Evolutionary conservation across 495 filamentous ascomycete species (phyloP).

Genomic region (Monascus purpureus): DNA sequence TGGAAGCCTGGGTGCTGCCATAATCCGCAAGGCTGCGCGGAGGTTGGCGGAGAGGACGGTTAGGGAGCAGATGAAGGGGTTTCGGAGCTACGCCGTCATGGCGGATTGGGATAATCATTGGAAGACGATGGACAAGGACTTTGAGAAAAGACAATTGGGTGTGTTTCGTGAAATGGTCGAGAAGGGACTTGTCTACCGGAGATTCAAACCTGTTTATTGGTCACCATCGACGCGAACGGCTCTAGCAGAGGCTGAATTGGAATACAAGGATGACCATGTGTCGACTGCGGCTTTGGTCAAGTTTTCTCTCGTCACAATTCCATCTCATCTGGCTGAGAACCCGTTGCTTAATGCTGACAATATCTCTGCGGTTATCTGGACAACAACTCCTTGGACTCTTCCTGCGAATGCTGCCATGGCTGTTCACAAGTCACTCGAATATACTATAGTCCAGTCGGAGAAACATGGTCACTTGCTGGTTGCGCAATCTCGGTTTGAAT

Average conservation of each 20-base stretch:
- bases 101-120: slow-evolving; percentile 85
- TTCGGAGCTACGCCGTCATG: slow-evolving; percentile 79
- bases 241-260: slow-evolving; percentile 88
- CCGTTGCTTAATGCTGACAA: slow-evolving; percentile 19
- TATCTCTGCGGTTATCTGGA: slow-evolving; percentile 80
- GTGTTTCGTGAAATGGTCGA: slow-evolving; percentile 79
- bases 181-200: slow-evolving; percentile 72
- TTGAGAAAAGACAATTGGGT: slow-evolving; percentile 73
- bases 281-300: slow-evolving; percentile 71
- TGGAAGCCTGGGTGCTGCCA: slow-evolving; percentile 15
- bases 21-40: slow-evolving; percentile 57
- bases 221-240: slow-evolving; percentile 82
- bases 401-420: slow-evolving; percentile 88
- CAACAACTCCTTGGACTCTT: slow-evolving; percentile 94
- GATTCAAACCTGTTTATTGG: slow-evolving; percentile 93
- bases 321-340: slow-evolving; percentile 25
- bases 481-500: slow-evolving; percentile 49
- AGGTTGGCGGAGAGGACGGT: slow-evolving; percentile 62
- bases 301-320: slow-evolving; percentile 52
- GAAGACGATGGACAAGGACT: slow-evolving; percentile 80
- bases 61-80: slow-evolving; percentile 66
- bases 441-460: slow-evolving; percentile 48
- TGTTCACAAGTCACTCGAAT: slow-evolving; percentile 56
- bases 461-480: slow-evolving; percentile 45
- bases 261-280: slow-evolving; percentile 76